Evolutionary conservation across 495 filamentous ascomycete genomes (phyloP), one percentile per base, ranked within the genome.

Genomic region (Sabuloglossum arenarium): DNA sequence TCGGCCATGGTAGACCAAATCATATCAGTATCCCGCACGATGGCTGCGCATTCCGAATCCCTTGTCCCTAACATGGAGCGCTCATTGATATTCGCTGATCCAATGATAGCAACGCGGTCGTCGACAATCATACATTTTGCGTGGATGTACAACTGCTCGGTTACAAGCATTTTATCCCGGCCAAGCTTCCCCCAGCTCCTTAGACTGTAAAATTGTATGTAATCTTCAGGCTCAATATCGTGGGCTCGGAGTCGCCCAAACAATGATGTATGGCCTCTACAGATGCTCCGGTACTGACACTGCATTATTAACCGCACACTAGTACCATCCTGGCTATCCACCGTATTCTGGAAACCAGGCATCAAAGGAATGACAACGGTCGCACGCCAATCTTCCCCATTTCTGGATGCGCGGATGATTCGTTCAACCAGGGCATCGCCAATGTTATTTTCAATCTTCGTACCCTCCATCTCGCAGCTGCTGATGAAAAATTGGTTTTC

Each of bases 401-500:
- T 86, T 61, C 80, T 79, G 59, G 85, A 79, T 1, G 91, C 91
- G 53, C 86, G 77, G 49, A 87, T 79, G 62, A 94, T 91, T 50
- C 91, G 81, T 64, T 94, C 85, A 10, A 97, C 93, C 50, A 99
- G 71, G 2, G 91, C 90, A 71, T 99, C 91, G 25, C 93, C 90
- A 61, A 99, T 95, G 58, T 79, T 74, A 61, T 99, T 99, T 63
- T 89, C 79, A 57, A 99, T 90, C 63, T 81, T 85, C 46, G 79
- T 84, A 37, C 84, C 85, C 56, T 94, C 79, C 16, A 89, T 87
- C 60, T 89, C 84, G 57, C 87, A 94, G 56, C 85, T 94, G 55
- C 82, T 91, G 70, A 99, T 85, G 70, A 94, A 99, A 72, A 99
- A 99, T 66, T 99, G 91, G 65, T 99, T 99, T 63, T 99, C 91